These are phyloP conservation scores for Jacaranda copaia DNA, from an alignment of 257 asterid species.

Conservation along the genomic window DNA sequence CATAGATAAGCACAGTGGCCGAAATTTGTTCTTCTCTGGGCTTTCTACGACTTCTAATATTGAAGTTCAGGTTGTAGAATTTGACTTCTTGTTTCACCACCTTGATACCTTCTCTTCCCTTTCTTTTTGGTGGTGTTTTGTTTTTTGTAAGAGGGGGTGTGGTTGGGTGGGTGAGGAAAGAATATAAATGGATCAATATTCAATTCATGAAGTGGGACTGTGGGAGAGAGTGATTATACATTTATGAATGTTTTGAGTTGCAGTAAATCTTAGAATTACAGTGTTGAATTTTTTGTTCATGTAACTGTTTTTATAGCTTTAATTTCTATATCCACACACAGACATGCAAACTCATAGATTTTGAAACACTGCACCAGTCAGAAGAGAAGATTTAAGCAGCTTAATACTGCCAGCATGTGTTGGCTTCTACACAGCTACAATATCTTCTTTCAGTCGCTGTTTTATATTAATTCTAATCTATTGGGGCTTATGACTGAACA, in stretches of 20 bases:
- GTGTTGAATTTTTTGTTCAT: background rate
- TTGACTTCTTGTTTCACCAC: conserved; percentile 1
- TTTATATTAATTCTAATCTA: background rate
- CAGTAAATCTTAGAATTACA: background rate
- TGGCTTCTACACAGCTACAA: conserved; percentile 14
- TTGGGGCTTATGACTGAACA: conserved; percentile 19
- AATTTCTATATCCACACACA: background rate
- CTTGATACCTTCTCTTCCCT: background rate
- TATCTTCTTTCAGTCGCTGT: conserved; percentile 29
- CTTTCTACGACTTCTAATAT: background rate
- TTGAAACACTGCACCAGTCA: background rate
- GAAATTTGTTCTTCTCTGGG: background rate
- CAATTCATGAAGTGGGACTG: conserved; percentile 16
- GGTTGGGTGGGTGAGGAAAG: background rate
- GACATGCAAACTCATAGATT: background rate
- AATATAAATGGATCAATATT: background rate
- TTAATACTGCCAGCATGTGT: conserved; percentile 18
- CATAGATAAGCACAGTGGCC: background rate
- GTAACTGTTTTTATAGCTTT: background rate
- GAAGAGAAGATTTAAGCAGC: conserved; percentile 20
- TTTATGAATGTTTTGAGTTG: conserved; percentile 3
- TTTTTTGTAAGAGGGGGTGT: background rate
- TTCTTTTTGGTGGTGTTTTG: too few species aligned
- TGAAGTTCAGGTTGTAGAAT: background rate
- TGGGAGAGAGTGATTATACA: conserved; percentile 21